Evolutionary conservation across 129 eudicot species (phyloP).

Genomic region (Calendula officinalis): DNA sequence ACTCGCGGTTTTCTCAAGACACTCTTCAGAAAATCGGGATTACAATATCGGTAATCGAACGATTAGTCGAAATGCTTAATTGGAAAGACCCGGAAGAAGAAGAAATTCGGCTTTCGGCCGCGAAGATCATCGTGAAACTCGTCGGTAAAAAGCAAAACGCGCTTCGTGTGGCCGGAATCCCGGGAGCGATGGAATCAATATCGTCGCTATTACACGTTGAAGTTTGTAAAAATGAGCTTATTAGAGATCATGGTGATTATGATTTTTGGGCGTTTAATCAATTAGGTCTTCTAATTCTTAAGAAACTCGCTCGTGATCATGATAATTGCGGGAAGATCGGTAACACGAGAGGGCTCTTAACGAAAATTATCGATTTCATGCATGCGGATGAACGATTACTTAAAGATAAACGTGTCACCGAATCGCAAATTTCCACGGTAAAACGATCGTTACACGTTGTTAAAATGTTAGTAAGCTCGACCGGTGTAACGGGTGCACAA

Average conservation of each 20-base stretch:
- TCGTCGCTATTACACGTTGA: slow-evolving; percentile 63
- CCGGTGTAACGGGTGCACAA: slow-evolving; percentile 77
- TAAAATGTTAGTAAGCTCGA: slow-evolving; percentile 75
- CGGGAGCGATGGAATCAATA: slow-evolving; percentile 92
- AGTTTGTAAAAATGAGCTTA: slow-evolving; percentile 43
- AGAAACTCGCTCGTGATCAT: slow-evolving; percentile 92
- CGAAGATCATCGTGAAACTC: slow-evolving; percentile 53
- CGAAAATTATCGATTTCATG: slow-evolving; percentile 68
- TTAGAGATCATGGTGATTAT: slow-evolving; percentile 52
- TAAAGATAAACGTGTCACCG: slow-evolving; percentile 38
- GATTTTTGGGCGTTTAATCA: slow-evolving; percentile 77
- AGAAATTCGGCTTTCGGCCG: slow-evolving; percentile 74
- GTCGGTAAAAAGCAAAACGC: slow-evolving; percentile 74
- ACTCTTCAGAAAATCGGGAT: slow-evolving; percentile 86
- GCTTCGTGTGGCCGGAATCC: slow-evolving; percentile 78
- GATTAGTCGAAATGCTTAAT: slow-evolving; percentile 84
- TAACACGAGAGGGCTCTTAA: slow-evolving; percentile 68
- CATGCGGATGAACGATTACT: slow-evolving; percentile 55
- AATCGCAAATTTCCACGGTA: slow-evolving; percentile 58
- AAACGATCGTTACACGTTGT: slow-evolving; percentile 77
- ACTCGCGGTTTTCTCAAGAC: slow-evolving; percentile 52
- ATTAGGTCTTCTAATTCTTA: slow-evolving; percentile 69
- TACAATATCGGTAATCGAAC: slow-evolving; percentile 57
- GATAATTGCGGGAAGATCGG: slow-evolving; percentile 91
- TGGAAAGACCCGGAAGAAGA: slow-evolving; percentile 88